A percentile compares a stretch with the other conserved stretches of the same genome.
Evolutionary conservation across 495 filamentous ascomycete species (phyloP).

Genomic region (Podospora comata): DNA sequence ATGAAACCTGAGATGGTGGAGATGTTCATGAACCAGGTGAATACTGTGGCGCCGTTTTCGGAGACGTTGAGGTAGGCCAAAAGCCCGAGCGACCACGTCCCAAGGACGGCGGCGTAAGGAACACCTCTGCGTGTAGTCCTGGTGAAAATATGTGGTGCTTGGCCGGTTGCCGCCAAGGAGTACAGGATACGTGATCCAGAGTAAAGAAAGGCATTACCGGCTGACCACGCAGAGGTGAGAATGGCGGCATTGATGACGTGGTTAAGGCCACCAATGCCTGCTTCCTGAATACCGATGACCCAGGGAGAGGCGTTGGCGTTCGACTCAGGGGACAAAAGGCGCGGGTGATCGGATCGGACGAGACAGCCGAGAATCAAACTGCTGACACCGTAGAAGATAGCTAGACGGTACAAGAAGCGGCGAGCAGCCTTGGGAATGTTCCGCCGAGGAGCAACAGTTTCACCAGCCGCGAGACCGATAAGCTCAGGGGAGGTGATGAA

Average conservation of each 20-base stretch:
- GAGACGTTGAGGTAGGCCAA: constrained; percentile 62
- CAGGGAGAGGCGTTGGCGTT: constrained; percentile 65
- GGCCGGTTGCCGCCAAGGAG: constrained; percentile 59
- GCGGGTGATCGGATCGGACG: constrained; percentile 54
- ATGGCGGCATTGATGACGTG: constrained; percentile 50
- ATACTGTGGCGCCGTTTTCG: constrained; percentile 54
- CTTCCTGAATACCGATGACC: constrained; percentile 46
- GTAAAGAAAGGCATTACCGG: constrained; percentile 76
- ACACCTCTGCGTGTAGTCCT: constrained; percentile 56
- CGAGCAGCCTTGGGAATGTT: constrained; percentile 70
- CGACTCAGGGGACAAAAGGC: constrained; percentile 49
- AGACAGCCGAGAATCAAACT: constrained; percentile 69
- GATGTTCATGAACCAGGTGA: constrained; percentile 57
- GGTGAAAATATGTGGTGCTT: constrained; percentile 58
- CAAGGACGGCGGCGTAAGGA: constrained; percentile 60
- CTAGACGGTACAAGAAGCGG: constrained; percentile 66
- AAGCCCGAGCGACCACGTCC: constrained; percentile 50
- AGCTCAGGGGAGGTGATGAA: constrained; percentile 51
- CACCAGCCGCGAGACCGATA: constrained; percentile 65
- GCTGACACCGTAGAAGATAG: constrained; percentile 69
- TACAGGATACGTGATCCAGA: constrained; percentile 77
- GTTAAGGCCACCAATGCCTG: constrained; percentile 44
- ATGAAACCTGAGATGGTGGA: constrained; percentile 49
- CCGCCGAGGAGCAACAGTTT: constrained; percentile 72
- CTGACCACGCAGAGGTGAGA: constrained; percentile 51